Evolutionary conservation across 768 basidiomycete species (phyloP), one percentile per base, ranked within the genome.

Genomic region (Mycena capillaripes): DNA sequence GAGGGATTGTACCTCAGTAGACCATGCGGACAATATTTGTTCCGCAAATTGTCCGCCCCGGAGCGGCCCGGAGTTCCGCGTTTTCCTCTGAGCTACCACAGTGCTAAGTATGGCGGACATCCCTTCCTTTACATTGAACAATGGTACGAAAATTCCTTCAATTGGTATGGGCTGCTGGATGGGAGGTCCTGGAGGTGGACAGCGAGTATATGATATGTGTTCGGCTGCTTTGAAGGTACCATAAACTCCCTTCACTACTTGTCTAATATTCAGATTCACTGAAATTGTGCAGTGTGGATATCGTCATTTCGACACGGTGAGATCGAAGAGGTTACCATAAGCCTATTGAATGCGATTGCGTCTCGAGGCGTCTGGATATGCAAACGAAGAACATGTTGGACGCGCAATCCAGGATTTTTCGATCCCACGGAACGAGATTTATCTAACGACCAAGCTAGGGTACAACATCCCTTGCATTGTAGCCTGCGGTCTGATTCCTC

Each of bases 401-500:
- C 75, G 76, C 34, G 88, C 85, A 3, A 83, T 90, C 50, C 79
- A 84, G 16, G 86, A 82, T 23, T 86, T 85, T 29, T 83, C 82
- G 1, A 79, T 88, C n/a, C 84, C 87, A 6, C 82, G 87, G 50
- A 78, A 78, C 27, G 82, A 87, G 34, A 79, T 89, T 44, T 89
- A 84, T 76, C 73, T 90, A 14, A 88, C 87, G 8, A 89, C 89
- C 21, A 90, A 90, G 73, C 78, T 89, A 36, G 77, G 69, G 73
- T 70, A 66, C n/a, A 25, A 6, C 12, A 12, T 38, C 19, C 19
- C 14, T 21, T 19, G 10, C 21, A 56, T n/a, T 2, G 4, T 19
- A n/a, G n/a, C n/a, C 7, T 56, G 12, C 30, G 53, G 53, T 19
- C 21, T 40, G 36, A 44, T n/a, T n/a, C 63, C 2, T 23, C 69